Evolutionary conservation across 352 stramenopile genomes (phyloP), one percentile per base, ranked within the genome.

Genomic region (Albugo candida): DNA sequence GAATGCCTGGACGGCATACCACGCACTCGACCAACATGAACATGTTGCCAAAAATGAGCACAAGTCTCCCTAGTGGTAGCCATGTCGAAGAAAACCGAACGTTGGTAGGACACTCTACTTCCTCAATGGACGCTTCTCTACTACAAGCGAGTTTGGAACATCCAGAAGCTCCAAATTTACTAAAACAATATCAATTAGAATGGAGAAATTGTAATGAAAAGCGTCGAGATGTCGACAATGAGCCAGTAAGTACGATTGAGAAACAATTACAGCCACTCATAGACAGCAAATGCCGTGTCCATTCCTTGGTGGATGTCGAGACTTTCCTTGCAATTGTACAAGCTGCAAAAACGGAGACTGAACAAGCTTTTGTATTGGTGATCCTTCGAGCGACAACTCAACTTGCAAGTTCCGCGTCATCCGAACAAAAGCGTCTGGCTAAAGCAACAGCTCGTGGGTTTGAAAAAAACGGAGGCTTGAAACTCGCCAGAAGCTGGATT

Each of bases 401-500:
- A 24, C 17, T 19, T 8, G 38, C 38, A 19, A 31, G 24, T 8
- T 31, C 24, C 8, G 70, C 71, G 19, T 69, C 69, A 5, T 61
- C 61, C 13, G 70, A 52, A 16, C 54, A 83, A 45, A 46, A 41
- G 1, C 83, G 84, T 48, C 55, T 87, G 5, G 67, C 71, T 17
- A 62, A 59, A 24, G 56, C 64, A 8, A 43, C 38, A 24, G 38
- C 38, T 24, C 17, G 20, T 43, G 38, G 38, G 8, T 91, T 84
- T 51, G 77, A 91, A 48, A 80, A 77, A 45, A 67, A 59, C 35
- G 74, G 70, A 14, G 77, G 77, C 0, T 51, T 91, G 24, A 80
- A 81, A 54, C 63, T 84, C n/a, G 68, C 74, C 34, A 76, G 73
- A 47, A 56, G 65, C 27, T 91, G 77, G 77, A 68, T 91, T 13